phyloP scores from a whole-genome alignment of 2,329 filamentous ascomycete species.

The Penicillium sp. region DNA sequence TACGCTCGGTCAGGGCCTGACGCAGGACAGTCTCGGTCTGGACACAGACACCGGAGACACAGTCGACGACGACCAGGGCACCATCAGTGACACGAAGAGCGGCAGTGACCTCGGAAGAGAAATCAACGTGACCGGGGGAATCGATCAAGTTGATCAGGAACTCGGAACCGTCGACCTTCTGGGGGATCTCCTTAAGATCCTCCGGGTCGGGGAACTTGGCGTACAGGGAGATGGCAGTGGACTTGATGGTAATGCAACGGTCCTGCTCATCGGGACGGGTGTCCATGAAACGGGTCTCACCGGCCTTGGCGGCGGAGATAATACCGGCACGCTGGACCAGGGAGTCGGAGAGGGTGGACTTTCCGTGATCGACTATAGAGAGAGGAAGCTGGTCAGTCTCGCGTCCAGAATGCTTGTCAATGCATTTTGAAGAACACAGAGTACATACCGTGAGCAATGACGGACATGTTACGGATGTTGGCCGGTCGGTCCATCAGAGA shows the following conservation, averaged over 20 bases:
- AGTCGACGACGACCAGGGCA: constrained; percentile 99
- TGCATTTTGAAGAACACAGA: background rate
- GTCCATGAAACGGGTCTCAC: constrained; percentile 93
- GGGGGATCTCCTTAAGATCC: constrained; percentile 91
- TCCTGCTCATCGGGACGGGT: constrained; percentile 98
- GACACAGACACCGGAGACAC: constrained; percentile 99
- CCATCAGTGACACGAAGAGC: constrained; percentile 99
- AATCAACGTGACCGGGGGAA: constrained; percentile 99
- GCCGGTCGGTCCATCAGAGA: constrained; percentile 53
- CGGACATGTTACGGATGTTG: constrained; percentile 93
- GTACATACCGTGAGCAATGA: constrained; percentile 88
- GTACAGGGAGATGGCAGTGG: constrained; percentile 98
- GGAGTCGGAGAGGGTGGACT: constrained; percentile 99
- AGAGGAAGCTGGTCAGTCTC: constrained; percentile 10
- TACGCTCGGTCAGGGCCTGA: constrained; percentile 98
- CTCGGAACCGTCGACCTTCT: constrained; percentile 85
- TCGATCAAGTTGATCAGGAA: constrained; percentile 99
- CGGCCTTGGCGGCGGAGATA: constrained; percentile 96
- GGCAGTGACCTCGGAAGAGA: constrained; percentile 99
- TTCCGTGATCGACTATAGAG: constrained; percentile 87
- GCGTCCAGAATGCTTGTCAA: background rate
- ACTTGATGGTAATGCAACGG: constrained; percentile 99
- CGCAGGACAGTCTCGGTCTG: constrained; percentile 99
- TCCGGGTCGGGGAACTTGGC: constrained; percentile 77
- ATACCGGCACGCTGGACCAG: constrained; percentile 99